Evolutionary conservation across 495 filamentous ascomycete species (phyloP), one percentile per base, ranked within the genome.

Genomic region (Annulohypoxylon stygium): DNA sequence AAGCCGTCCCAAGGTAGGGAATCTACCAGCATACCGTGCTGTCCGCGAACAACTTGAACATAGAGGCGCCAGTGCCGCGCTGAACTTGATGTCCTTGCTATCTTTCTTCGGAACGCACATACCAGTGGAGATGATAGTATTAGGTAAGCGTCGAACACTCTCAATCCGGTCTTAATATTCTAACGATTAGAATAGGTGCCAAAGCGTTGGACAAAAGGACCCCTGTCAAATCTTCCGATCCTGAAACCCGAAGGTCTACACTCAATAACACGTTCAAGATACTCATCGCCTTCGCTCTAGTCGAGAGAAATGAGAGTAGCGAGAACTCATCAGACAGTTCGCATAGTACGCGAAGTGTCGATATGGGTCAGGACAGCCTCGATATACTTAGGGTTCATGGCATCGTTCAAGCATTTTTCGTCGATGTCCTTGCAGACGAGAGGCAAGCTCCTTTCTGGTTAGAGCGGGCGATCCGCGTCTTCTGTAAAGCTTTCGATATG

Each of bases 351-450:
- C 77, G 85, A 25, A 84, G 81, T 18, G 77, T 76, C 53, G 77
- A 79, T 61, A 77, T 77, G 75, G 68, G 55, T 26, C 82, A 83
- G 53, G 77, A 78, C 45, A 91, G 85, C 71, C 86, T 93, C 20
- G 93, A 94, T 60, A 86, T 94, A 37, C 84, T 95, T 36, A 89
- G 91, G 36, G 85, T 95, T 47, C 92, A 94, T 76, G 90, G 88
- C 36, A 92, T 95, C 0, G 91, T 94, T 5, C 93, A 95, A 75
- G 90, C 88, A 0, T 94, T 94, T 61, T 93, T 92, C 67, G 87
- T 91, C 16, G 91, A 93, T 73, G 86, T 88, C 23, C 80, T 96
- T 3, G 85, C 85, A 20, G 85, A 87, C 60, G 84, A 89, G 39
- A 83, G 84, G 9, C 83, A 90, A 23, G 79, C 86, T 6, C 80